Evolutionary conservation across 768 basidiomycete species (phyloP).

Genomic region (Lactarius hatsudake): DNA sequence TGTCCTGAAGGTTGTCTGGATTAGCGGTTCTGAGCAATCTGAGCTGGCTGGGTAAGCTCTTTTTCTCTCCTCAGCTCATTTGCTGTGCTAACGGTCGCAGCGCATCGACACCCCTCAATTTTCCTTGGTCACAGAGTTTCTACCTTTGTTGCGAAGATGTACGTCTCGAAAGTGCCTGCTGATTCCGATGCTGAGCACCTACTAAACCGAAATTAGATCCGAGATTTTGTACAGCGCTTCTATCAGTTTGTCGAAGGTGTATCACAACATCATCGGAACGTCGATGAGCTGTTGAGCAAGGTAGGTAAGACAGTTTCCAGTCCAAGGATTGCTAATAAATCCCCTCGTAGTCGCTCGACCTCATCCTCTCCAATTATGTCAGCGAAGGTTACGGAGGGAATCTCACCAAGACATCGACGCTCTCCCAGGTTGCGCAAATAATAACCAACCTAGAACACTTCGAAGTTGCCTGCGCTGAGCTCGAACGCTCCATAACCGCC

Average conservation of each 20-base stretch:
- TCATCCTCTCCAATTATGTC: conserved; percentile 72
- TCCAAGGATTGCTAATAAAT: conserved; percentile 1
- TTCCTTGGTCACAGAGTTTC: conserved; percentile 96
- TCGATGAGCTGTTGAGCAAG: conserved; percentile 88
- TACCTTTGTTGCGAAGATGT: conserved; percentile 92
- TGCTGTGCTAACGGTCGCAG: conserved; percentile 37
- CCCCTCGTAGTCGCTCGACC: conserved; percentile 71
- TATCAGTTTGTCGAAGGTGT: conserved; percentile 97
- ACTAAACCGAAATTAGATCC: conserved; percentile 50
- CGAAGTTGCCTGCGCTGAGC: conserved; percentile 75
- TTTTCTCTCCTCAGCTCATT: background rate
- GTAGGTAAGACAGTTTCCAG: conserved; percentile 42
- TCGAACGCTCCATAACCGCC: conserved; percentile 80
- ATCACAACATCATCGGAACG: conserved; percentile 84
- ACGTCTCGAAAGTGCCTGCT: conserved; percentile 26
- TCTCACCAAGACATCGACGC: conserved; percentile 69
- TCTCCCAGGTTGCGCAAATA: conserved; percentile 91
- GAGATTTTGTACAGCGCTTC: conserved; percentile 89
- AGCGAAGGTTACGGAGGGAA: conserved; percentile 71
- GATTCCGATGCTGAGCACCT: conserved; percentile 4
- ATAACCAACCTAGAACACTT: conserved; percentile 93
- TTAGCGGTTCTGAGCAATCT: conserved; percentile 63
- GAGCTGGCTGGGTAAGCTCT: conserved; percentile 49
- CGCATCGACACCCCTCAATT: conserved; percentile 56
- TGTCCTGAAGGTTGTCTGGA: conserved; percentile 81